phyloP scores from a whole-genome alignment of 495 filamentous ascomycete genomes.

The Bombardia bombarda region DNA sequence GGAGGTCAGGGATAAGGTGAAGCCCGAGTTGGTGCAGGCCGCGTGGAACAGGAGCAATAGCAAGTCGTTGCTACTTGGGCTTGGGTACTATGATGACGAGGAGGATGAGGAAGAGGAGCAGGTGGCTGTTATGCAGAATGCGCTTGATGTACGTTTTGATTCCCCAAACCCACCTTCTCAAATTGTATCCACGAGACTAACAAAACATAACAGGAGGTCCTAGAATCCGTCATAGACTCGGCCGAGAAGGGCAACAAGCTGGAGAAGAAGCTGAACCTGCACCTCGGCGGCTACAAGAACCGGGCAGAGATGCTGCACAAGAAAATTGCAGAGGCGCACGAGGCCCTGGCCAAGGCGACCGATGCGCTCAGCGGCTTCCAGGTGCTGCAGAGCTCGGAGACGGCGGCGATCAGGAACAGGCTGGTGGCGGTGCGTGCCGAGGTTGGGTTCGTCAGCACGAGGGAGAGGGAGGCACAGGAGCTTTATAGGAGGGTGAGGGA shows the following conservation, averaged over 20 bases:
- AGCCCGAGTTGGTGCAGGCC: constrained; percentile 54
- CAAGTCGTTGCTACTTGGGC: constrained; percentile 56
- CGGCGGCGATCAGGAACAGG: constrained; percentile 61
- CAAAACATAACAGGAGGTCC: constrained; percentile 51
- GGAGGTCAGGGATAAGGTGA: constrained; percentile 55
- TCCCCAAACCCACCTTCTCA: not conserved
- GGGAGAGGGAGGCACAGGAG: constrained; percentile 88
- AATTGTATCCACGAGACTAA: constrained; percentile 5
- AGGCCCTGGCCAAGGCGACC: constrained; percentile 65
- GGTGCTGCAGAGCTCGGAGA: constrained; percentile 68
- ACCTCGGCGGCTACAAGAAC: constrained; percentile 85
- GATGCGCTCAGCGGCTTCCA: constrained; percentile 67
- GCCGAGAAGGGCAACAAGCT: constrained; percentile 76
- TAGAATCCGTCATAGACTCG: constrained; percentile 59
- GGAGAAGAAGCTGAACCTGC: constrained; percentile 86
- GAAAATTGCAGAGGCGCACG: constrained; percentile 73
- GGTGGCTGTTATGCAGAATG: constrained; percentile 48
- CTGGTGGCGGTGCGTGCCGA: constrained; percentile 74
- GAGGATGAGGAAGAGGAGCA: constrained; percentile 64
- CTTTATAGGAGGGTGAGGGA: constrained; percentile 66
- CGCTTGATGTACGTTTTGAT: constrained; percentile 53
- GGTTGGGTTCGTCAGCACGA: constrained; percentile 69
- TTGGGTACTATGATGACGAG: constrained; percentile 67
- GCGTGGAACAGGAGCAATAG: constrained; percentile 57
- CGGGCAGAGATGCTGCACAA: constrained; percentile 71